phyloP scores from a whole-genome alignment of 371 early-diverging fungal genomes.

The Mucor indicus region DNA sequence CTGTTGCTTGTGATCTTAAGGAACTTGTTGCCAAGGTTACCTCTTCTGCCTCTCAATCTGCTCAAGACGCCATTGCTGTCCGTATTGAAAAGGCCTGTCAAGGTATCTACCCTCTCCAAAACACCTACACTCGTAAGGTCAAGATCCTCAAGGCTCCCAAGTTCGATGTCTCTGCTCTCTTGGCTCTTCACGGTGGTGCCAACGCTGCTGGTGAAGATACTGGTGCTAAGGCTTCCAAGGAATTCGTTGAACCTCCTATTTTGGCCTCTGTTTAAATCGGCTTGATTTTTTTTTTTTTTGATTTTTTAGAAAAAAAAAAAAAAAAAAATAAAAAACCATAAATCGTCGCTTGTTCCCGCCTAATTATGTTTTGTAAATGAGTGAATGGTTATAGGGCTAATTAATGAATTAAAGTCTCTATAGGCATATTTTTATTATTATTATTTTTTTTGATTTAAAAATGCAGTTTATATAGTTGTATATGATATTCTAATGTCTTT shows the following conservation, averaged over 20 bases:
- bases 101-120: constrained; percentile 97
- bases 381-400: too few relatives aligned
- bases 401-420: not conserved
- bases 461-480: too few relatives aligned
- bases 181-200: constrained; percentile 90
- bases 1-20: constrained; percentile 48
- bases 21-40: constrained; percentile 93
- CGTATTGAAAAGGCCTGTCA: constrained; percentile 95
- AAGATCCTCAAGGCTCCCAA: constrained; percentile 99
- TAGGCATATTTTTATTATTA: not conserved
- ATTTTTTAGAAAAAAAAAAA: constrained; percentile 5
- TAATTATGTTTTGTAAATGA: too few relatives aligned
- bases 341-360: constrained; percentile 9
- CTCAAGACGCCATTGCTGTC: constrained; percentile 78
- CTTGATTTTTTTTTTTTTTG: too few relatives aligned
- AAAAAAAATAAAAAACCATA: constrained; percentile 2
- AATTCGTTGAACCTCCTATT: constrained; percentile 74
- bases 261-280: constrained; percentile 67
- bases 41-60: constrained; percentile 39
- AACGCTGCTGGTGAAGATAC: constrained; percentile 76
- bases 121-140: constrained; percentile 96
- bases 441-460: not conserved
- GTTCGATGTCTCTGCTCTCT: constrained; percentile 88
- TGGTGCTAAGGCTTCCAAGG: constrained; percentile 58
- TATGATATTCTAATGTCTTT: too few relatives aligned